Evolutionary conservation across 352 stramenopile species (phyloP), one percentile per base, ranked within the genome.

Genomic region (Phytophthora pistaciae): DNA sequence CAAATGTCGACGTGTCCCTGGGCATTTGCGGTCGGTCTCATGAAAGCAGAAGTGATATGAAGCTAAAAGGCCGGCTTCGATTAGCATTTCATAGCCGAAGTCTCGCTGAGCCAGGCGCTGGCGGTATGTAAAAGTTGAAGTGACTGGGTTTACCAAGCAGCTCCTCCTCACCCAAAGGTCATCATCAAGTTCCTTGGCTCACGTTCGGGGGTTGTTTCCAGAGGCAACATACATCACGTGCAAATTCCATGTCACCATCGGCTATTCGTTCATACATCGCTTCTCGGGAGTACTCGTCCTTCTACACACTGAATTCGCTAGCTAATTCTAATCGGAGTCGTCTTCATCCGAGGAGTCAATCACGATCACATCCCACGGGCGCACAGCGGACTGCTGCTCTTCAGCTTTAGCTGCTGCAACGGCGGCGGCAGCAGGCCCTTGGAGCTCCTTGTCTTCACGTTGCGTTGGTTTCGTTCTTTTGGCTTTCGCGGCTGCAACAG

Each of bases 361-460:
- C 64, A 93, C 86, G 60, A 93, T 95, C 57, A 95, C 78, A 31
- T 95, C 84, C 84, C 83, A 95, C 42, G 84, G 55, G 5, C 70
- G 72, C 18, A 75, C 71, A 60, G 74, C 46, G 38, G 73, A 67
- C 55, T 87, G 80, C 42, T 66, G 36, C 44, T 21, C 27, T 21
- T 68, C 33, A 54, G 52, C 52, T 56, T 74, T 25, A 10, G 49
- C 50, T 60, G 57, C 64, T 44, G 60, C 72, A 62, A 40, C 60
- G 68, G 55, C 48, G 42, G 60, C 56, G 31, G 49, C 31, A 44
- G 27, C 16, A 42, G 56, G 13, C 16, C 36, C 25, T 56, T 60
- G 16, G 6, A 49, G 42, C 18, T 46, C 54, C 10, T 40, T 27
- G 16, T 36, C 21, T 38, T 31, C 18, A 55, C 46, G 23, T 44